Base-by-base conservation (phyloP, 768 basidiomycete species). In the Brasilioporus rufonigricans region DNA sequence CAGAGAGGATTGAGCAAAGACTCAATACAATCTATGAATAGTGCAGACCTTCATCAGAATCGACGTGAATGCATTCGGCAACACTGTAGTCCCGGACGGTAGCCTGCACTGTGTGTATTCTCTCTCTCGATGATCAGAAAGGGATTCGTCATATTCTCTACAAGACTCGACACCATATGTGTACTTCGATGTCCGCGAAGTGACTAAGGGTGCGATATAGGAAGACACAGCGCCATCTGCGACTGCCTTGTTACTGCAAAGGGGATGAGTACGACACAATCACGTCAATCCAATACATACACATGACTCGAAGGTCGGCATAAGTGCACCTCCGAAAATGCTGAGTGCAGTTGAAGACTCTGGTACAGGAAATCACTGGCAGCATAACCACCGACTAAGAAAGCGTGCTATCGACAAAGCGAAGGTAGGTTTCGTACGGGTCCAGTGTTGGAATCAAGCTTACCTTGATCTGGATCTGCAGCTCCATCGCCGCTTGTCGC, bases 341-440 rank as follows among this genome's bases (percentile, higher is more conserved):
- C 27, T 11, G 51, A 26, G 2, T 67, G 61, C 18, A 65, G 59
- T 19, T 74, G 73, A 14, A 84, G 73, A 39, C 70, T 65, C 10
- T 61, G 55, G 44, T 74, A 79, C 16, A 82, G 62, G 68, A 72
- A 80, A 41, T 76, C 74, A 48, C 72, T 80, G 7, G 77, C 75
- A 1, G 76, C 74, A 57, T 80, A 81, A 0, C 79, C 79, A 1
- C 80, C 80, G 3, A 82, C 78, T 1, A 85, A 72, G 40, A 79
- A 74, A n/a, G 78, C 71, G 24, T 70, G 44, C 27, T 29, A 29
- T 29, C 27, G 9, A 29, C 27, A 29, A 9, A 29, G 10, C 12
- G 16, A n/a, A 13, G 35, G 50, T 9, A 41, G 38, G 29, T 7
- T 14, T 14, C 5, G 4, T 5, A 27, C 26, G 36, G 11, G 27